Conservation (phyloP, 192 early-diverging fungal genomes). For the Linnemannia zychae region DNA sequence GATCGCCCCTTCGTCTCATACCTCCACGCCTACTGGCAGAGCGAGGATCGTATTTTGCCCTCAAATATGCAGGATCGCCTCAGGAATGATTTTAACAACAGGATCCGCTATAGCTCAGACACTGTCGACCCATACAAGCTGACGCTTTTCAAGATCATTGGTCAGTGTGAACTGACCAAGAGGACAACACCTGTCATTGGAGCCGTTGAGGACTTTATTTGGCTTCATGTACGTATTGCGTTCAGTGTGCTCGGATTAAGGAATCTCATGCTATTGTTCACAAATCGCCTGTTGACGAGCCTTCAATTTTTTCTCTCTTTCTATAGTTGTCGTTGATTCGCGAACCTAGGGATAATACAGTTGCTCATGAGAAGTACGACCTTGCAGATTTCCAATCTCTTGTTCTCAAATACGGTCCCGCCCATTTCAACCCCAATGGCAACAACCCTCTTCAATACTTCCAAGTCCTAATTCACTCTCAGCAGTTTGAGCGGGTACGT, state of each 20-base stretch:
- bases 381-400: constrained; percentile 76
- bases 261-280: background rate
- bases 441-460: constrained; percentile 84
- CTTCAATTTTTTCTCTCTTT: background rate
- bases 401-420: constrained; percentile 77
- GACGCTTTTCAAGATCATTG: constrained; percentile 90
- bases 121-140: constrained; percentile 92
- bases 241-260: background rate
- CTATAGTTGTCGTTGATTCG: constrained; percentile 74
- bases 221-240: constrained; percentile 76
- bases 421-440: constrained; percentile 78
- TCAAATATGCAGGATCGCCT: constrained; percentile 67
- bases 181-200: constrained; percentile 75
- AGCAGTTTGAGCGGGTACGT: constrained; percentile 87
- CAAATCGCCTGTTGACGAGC: background rate
- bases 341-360: constrained; percentile 67
- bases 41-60: constrained; percentile 61
- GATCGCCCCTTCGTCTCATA: constrained; percentile 81
- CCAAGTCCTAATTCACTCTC: constrained; percentile 84
- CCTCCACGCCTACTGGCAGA: constrained; percentile 73
- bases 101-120: constrained; percentile 57
- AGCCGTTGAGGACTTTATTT: constrained; percentile 94
- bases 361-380: constrained; percentile 70
- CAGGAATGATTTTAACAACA: constrained; percentile 68
- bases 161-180: constrained; percentile 86